Evolutionary conservation across 2,329 filamentous ascomycete genomes (phyloP).

Genomic region (Thielaviopsis cerberus): DNA sequence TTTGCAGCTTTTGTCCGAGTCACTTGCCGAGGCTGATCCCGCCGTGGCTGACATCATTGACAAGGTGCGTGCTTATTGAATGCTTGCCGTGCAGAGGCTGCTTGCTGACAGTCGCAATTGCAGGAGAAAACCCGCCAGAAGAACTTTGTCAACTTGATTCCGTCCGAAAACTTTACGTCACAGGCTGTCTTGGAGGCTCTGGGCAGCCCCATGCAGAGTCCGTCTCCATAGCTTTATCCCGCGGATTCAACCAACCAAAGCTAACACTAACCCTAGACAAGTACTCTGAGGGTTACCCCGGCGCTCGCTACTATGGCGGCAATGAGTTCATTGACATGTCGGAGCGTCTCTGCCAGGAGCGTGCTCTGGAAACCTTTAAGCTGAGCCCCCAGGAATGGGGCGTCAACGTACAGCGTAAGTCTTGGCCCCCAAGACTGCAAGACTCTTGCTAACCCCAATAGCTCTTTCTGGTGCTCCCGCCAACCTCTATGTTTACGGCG

Average conservation of each 20-base stretch:
- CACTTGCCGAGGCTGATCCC: constrained; percentile 71
- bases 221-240: constrained; percentile 15
- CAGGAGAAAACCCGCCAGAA: constrained; percentile 93
- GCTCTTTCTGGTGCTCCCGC: constrained; percentile 57
- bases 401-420: constrained; percentile 77
- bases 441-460: constrained; percentile 19
- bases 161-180: constrained; percentile 89
- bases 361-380: constrained; percentile 73
- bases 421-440: constrained; percentile 2
- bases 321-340: constrained; percentile 91
- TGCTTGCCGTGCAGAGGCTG: background rate
- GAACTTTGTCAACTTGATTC: constrained; percentile 95
- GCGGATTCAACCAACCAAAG: background rate
- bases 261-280: constrained; percentile 44
- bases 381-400: constrained; percentile 79
- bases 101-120: background rate
- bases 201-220: constrained; percentile 89
- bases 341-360: constrained; percentile 74
- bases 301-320: constrained; percentile 87
- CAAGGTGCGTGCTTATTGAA: constrained; percentile 41
- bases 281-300: constrained; percentile 95
- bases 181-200: constrained; percentile 81
- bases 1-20: constrained; percentile 54
- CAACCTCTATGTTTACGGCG: constrained; percentile 88
- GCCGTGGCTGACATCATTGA: constrained; percentile 76